phyloP scores from a whole-genome alignment of 2,329 filamentous ascomycete species.

The Clarireedia paspali region DNA sequence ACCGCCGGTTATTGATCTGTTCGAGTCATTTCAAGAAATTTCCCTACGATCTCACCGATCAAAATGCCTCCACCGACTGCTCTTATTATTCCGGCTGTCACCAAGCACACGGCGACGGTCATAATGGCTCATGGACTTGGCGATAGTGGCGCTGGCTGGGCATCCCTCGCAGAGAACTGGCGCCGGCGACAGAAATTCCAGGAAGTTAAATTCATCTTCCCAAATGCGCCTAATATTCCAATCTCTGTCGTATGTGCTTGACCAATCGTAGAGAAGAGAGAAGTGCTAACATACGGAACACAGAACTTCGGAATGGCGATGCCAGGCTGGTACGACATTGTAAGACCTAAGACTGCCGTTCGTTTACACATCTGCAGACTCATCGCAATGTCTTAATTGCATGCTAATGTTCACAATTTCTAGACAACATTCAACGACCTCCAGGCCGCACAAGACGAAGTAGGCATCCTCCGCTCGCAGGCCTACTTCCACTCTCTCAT shows the following conservation, averaged over 20 bases:
- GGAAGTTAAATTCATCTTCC: constrained; percentile 90
- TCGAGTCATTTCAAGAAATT: not conserved
- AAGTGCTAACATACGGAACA: constrained; percentile 7
- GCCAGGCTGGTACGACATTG: constrained; percentile 85
- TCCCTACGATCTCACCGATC: not conserved
- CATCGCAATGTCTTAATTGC: not conserved
- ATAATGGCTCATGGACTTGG: constrained; percentile 92
- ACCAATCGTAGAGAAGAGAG: not conserved
- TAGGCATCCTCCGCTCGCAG: constrained; percentile 65
- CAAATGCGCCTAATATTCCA: constrained; percentile 79
- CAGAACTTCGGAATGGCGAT: constrained; percentile 71
- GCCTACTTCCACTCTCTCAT: constrained; percentile 75
- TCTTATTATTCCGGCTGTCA: constrained; percentile 70
- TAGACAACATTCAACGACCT: constrained; percentile 39
- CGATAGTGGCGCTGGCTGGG: constrained; percentile 74
- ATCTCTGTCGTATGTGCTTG: constrained; percentile 59
- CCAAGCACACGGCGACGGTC: constrained; percentile 84
- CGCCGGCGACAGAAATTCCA: constrained; percentile 70
- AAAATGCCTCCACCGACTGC: constrained; percentile 28
- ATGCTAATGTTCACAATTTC: not conserved
- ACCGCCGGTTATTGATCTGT: no score
- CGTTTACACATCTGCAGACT: constrained; percentile 12
- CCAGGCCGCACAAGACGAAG: constrained; percentile 52
- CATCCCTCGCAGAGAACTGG: constrained; percentile 80
- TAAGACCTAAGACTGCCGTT: constrained; percentile 33